Conservation (phyloP, 176 grass and related monocot genomes). For the Oryza australiensis region DNA sequence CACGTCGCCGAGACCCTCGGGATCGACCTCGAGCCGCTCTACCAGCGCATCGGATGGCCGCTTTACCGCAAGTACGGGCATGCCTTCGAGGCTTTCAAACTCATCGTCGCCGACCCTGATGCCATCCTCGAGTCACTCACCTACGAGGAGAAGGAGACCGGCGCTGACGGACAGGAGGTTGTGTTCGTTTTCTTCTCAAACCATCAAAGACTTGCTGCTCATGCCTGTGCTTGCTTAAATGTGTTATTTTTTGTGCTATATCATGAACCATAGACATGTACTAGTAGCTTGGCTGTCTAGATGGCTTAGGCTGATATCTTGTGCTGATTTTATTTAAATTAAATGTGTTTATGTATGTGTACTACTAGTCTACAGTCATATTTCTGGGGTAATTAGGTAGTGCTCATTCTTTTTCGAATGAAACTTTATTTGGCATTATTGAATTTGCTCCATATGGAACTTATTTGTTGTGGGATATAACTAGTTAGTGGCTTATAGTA, state of each 20-base stretch:
- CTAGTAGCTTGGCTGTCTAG: neutral
- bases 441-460: neutral
- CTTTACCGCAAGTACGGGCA: constrained; percentile 91
- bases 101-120: constrained; percentile 70
- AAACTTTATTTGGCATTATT: neutral
- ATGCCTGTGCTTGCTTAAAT: neutral
- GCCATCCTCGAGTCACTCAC: constrained; percentile 56
- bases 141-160: constrained; percentile 53
- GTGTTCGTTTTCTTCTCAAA: neutral
- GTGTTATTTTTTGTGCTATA: neutral
- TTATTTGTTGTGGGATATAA: neutral
- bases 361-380: neutral
- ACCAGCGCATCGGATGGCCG: constrained; percentile 75
- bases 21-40: constrained; percentile 81
- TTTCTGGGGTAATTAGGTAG: no score
- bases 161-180: constrained; percentile 74
- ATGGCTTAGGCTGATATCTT: neutral
- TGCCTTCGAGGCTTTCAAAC: constrained; percentile 85
- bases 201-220: neutral
- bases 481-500: neutral
- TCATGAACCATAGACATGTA: neutral
- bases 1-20: constrained; percentile 93
- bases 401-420: neutral
- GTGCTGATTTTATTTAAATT: neutral
- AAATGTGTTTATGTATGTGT: neutral